Evolutionary conservation across 2,329 filamentous ascomycete species (phyloP), one percentile per base, ranked within the genome.

Genomic region (Colletotrichum agaves): DNA sequence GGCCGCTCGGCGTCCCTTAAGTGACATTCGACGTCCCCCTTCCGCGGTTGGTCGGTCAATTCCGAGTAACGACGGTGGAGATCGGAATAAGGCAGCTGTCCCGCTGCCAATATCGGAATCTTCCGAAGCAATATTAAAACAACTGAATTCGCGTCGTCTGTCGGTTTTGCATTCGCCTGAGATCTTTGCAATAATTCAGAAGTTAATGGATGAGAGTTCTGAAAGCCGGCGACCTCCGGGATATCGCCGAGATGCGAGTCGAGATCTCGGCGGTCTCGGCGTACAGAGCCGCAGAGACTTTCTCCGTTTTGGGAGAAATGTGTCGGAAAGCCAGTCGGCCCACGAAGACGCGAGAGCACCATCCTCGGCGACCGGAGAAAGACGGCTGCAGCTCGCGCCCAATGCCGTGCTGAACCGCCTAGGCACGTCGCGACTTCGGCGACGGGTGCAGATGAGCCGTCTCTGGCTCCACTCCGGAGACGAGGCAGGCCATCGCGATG

Each of bases 191-290:
- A 15, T 19, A 15, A 49, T 49, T 10, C 27, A 23, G 37, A 35
- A 12, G 33, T n/a, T n/a, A 21, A 31, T 17, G 8, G 11, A 33
- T 27, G 23, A n/a, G 21, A 19, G 10, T 37, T 19, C 8, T 33
- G 44, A 67, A 62, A 7, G 53, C 66, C 47, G 66, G 27, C 39
- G 21, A 41, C 31, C 56, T 61, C 66, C 66, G 66, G 57, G 49
- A 61, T 69, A 69, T 69, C 66, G 10, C 66, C 66, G 66, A 67
- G 50, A 44, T 56, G 61, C 41, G 56, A 57, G 27, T 56, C 37
- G 23, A n/a, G n/a, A 15, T 49, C 56, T 61, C 57, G 57, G 62
- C 55, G 55, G 21, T 43, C 61, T 64, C 53, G 64, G 64, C 39
- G 53, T 35, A 53, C 21, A 33, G 17, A 64, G 52, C 21, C 31